Evolutionary conservation across 306 rosid species (phyloP).

Genomic region (Quercus engelmannii): DNA sequence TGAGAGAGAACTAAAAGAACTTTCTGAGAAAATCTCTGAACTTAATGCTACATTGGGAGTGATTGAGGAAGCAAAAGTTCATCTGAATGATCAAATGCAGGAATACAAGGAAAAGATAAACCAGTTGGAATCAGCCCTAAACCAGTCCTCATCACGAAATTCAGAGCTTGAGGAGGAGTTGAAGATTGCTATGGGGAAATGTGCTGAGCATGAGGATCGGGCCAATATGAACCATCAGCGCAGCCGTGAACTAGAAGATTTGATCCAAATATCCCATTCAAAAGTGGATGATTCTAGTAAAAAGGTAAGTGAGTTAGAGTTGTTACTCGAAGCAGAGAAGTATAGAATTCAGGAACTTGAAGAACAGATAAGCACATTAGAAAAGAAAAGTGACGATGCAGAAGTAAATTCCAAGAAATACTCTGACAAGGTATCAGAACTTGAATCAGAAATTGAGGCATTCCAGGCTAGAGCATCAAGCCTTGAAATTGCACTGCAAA

Average conservation of each 20-base stretch:
- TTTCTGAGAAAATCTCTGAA: conserved; percentile 51
- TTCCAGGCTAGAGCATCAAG: conserved; percentile 53
- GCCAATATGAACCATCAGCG: conserved; percentile 63
- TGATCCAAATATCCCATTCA: conserved; percentile 66
- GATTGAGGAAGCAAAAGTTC: conserved; percentile 57
- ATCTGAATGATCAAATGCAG: conserved; percentile 44
- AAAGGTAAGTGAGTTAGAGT: conserved; percentile 75
- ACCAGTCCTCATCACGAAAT: conserved; percentile 40
- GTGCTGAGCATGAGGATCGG: conserved; percentile 75
- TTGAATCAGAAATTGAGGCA: conserved; percentile 71
- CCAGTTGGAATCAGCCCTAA: conserved; percentile 67
- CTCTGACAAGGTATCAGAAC: conserved; percentile 48
- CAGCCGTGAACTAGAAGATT: conserved; percentile 87
- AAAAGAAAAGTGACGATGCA: conserved; percentile 48
- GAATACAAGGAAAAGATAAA: conserved; percentile 51
- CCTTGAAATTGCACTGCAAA: conserved; percentile 59
- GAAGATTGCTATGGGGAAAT: conserved; percentile 49
- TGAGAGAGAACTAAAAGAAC: conserved; percentile 60
- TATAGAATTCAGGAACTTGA: conserved; percentile 92
- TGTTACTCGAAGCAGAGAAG: conserved; percentile 80
- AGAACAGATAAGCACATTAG: conserved; percentile 63
- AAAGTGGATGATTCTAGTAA: conserved; percentile 62
- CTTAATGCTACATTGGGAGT: conserved; percentile 50
- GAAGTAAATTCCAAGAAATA: conserved; percentile 54
- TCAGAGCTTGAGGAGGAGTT: conserved; percentile 71